Conservation (phyloP, 495 filamentous ascomycete genomes). For the Jackrogersella multiformis region DNA sequence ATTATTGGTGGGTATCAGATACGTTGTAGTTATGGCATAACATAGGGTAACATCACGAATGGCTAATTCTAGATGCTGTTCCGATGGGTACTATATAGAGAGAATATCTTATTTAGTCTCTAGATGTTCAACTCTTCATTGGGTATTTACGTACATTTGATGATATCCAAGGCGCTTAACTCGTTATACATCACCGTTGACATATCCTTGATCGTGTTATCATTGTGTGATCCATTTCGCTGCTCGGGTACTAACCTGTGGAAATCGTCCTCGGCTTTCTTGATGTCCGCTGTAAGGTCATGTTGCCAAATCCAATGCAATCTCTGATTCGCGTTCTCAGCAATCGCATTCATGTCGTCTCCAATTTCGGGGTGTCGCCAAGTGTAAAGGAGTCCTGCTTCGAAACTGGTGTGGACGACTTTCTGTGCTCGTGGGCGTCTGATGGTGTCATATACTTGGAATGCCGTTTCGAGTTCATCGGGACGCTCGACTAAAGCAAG, state of each 20-base stretch:
- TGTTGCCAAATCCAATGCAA: slow-evolving; percentile 63
- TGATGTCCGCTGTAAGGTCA: slow-evolving; percentile 45
- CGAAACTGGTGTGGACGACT: slow-evolving; percentile 60
- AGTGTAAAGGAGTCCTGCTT: slow-evolving; percentile 48
- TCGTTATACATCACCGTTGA: background rate
- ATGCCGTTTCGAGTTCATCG: slow-evolving; percentile 41
- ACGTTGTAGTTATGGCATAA: slow-evolving; percentile 2
- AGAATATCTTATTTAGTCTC: background rate
- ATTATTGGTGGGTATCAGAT: background rate
- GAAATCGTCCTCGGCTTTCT: slow-evolving; percentile 39
- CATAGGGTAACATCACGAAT: background rate
- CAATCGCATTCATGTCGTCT: slow-evolving; percentile 56
- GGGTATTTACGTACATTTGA: slow-evolving; percentile 19
- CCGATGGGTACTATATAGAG: background rate
- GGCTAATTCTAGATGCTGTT: background rate
- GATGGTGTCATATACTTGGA: slow-evolving; percentile 46
- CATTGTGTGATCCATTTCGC: background rate
- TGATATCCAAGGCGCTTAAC: background rate
- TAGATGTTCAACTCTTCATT: too few relatives aligned
- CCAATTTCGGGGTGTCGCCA: slow-evolving; percentile 54
- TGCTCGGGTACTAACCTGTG: slow-evolving; percentile 18
- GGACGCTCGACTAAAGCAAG: slow-evolving; percentile 43
- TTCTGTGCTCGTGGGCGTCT: slow-evolving; percentile 55
- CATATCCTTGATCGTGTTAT: slow-evolving; percentile 11
- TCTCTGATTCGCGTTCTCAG: slow-evolving; percentile 51